Evolutionary conservation across 2,329 filamentous ascomycete species (phyloP), one percentile per base, ranked within the genome.

Genomic region (Alternaria sp.): DNA sequence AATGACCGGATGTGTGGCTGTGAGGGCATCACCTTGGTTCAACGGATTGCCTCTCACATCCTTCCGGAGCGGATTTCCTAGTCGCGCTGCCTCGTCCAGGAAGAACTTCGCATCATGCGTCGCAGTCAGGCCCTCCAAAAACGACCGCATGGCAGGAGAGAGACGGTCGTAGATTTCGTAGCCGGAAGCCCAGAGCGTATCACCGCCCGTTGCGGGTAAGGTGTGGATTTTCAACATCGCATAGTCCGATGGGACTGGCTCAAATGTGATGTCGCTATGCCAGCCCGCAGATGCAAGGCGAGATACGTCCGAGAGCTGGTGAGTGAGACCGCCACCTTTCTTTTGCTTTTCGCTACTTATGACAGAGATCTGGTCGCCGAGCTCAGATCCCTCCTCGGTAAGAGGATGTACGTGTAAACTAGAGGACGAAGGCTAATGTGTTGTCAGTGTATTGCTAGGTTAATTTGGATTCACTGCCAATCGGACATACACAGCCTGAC

Each of bases 1-100:
- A 3, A 89, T 81, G 2, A 89, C 82, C 0, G 87, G 87, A 69
- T 89, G 87, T 0, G 84, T 77, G 0, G 87, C 83, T 15, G 78
- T 80, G 23, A 89, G 77, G 0, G 82, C 78, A 5, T 75, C 75
- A 6, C 87, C 88, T 3, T 85, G 75, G 72, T 90, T 90, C 68
- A 85, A 79, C 0, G 87, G 85, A 2, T 84, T 80, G 3, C 87
- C 87, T 45, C 75, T 55, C n/a, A 72, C 58, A 4, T 63, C 70
- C 58, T 73, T 74, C 9, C 75, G 60, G 20, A 77, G 67, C 11
- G 73, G 73, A 30, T 75, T 76, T 9, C 73, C 73, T 3, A 75
- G 51, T 12, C 73, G 57, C 21, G 67, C 66, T 6, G 74, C 73
- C 54, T 76, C 74, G 1, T 76, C 71, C 5, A 75, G 43, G 55